These are phyloP conservation scores for Diaporthe sp. DNA, from an alignment of 2,329 filamentous ascomycete species.

Conservation along the genomic window DNA sequence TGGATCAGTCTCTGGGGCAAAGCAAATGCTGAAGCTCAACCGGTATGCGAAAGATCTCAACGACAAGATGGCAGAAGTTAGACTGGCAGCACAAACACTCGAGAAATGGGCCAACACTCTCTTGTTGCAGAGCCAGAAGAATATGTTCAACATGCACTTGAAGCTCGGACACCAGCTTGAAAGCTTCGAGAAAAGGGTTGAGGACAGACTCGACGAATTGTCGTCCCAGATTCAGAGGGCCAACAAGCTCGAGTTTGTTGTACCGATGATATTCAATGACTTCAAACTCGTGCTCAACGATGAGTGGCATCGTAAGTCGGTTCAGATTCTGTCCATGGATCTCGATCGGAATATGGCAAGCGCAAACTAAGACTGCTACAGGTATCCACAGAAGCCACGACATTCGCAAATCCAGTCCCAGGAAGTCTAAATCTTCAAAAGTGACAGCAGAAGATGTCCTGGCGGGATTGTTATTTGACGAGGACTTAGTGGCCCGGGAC, in stretches of 20 bases:
- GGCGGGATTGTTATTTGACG: not conserved
- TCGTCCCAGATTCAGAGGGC: not conserved
- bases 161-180: not conserved
- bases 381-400: not conserved
- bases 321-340: not conserved
- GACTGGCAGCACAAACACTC: not conserved
- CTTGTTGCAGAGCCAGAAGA: not conserved
- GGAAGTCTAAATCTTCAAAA: not conserved
- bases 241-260: not conserved
- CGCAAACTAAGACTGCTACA: not conserved
- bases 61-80: not conserved
- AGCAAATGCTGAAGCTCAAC: not conserved
- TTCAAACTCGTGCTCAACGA: not conserved
- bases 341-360: not conserved
- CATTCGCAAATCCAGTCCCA: not conserved
- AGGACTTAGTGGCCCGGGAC: not conserved
- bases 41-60: not conserved
- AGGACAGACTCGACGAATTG: not conserved
- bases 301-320: not conserved
- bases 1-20: not conserved
- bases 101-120: not conserved
- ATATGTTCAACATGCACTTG: not conserved
- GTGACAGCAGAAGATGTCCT: not conserved
- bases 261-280: not conserved
- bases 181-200: not conserved